phyloP scores from a whole-genome alignment of 169 alveolate species.

The Theileria equi region DNA sequence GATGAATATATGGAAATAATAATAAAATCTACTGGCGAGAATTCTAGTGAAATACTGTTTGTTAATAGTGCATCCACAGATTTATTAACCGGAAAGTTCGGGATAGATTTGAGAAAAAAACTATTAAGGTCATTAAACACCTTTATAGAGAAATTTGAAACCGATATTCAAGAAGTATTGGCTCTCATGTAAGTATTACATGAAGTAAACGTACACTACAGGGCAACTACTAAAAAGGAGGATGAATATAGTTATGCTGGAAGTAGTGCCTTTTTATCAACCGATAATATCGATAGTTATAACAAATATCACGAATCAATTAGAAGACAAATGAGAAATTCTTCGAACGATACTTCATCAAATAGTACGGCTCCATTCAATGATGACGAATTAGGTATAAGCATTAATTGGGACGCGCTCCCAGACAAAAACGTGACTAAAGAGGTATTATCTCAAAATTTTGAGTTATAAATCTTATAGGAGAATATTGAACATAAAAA shows the following conservation, averaged over 20 bases:
- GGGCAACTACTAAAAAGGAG: neutral
- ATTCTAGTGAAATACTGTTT: slow-evolving; percentile 16
- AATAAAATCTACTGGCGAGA: slow-evolving; percentile 13
- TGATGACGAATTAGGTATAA: slow-evolving; percentile 23
- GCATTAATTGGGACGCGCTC: slow-evolving; percentile 28
- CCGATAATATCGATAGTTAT: slow-evolving; percentile 35
- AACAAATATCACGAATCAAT: slow-evolving; percentile 41
- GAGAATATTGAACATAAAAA: slow-evolving; percentile 22
- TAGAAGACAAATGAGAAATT: neutral
- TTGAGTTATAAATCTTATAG: neutral
- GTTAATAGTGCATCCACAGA: slow-evolving; percentile 42
- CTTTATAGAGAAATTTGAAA: slow-evolving; percentile 22
- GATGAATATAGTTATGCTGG: slow-evolving; percentile 37
- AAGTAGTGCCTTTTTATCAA: slow-evolving; percentile 16
- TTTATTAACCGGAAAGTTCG: slow-evolving; percentile 25
- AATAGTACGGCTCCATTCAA: slow-evolving; percentile 10
- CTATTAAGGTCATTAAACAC: slow-evolving; percentile 13
- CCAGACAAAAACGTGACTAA: slow-evolving; percentile 8
- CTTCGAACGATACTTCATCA: neutral
- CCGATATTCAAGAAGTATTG: slow-evolving; percentile 27
- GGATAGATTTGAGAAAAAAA: slow-evolving; percentile 5
- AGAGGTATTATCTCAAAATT: slow-evolving; percentile 18
- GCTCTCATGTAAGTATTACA: slow-evolving; percentile 24
- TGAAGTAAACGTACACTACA: neutral
- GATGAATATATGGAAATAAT: slow-evolving; percentile 46